Evolutionary conservation across 768 basidiomycete species (phyloP), one percentile per base, ranked within the genome.

Genomic region (Clitopilus hobsonii): DNA sequence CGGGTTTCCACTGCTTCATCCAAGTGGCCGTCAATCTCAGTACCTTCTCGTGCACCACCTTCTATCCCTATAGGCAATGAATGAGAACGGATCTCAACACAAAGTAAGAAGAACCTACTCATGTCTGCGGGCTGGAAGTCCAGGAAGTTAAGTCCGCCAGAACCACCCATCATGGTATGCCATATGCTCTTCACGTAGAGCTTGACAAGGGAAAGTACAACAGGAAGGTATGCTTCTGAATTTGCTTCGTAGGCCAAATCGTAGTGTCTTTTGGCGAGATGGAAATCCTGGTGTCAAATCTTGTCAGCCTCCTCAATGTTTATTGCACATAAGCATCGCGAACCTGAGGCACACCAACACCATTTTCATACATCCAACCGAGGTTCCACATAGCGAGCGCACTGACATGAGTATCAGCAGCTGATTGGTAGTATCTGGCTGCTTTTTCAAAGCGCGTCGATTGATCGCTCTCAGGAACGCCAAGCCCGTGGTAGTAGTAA

Each of bases 301-400:
- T 27, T 14, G 6, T 52, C 29, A 48, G 62, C 25, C 54, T 25
- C 26, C 14, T 36, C 11, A 27, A 11, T 28, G 28, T 8, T 41
- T 22, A 38, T 2, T 38, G 7, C 27, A 13, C 25, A n/a, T 22
- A 41, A 51, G 30, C 18, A 26, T 45, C 5, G 26, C 48, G 58
- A 58, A 91, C 92, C 78, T 90, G 88, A 23, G 89, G 84, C 0
- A 98, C 91, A 2, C 97, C 97, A 20, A 91, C 68, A 0, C 97
- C 97, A 62, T 94, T 92, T 72, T 98, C 96, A 68, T 98, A 98
- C 97, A 98, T 98, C 91, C 92, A 98, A 1, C 96, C 97, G 10
- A 98, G 73, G 65, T 98, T 97, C 94, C 94, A 98, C 86, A 97
- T 92, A 1, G 97, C 94, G 59, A 98, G 76, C 1, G 97, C 94